Evolutionary conservation across 805 yeast species (phyloP).

Genomic region (Priceomyces haplophilus): DNA sequence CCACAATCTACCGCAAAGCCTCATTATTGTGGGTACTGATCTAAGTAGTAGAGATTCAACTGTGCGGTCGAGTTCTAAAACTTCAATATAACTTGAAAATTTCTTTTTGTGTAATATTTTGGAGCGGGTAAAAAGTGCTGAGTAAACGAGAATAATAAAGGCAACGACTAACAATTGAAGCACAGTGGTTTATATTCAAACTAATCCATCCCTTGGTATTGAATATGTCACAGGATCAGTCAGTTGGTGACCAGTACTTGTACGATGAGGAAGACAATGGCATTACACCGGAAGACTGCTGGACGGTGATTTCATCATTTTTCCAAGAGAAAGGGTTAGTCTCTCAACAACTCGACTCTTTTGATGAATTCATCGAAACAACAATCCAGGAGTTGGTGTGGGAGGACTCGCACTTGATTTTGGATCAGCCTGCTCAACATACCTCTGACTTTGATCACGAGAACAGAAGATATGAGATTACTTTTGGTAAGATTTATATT

Average conservation of each 20-base stretch:
- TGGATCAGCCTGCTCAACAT: slow-evolving; percentile 98
- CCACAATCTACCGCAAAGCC: slow-evolving; percentile 8
- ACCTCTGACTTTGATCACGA: slow-evolving; percentile 85
- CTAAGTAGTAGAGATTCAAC: background rate
- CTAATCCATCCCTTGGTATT: slow-evolving; percentile 2
- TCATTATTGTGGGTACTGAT: slow-evolving; percentile 2
- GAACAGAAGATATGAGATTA: slow-evolving; percentile 89
- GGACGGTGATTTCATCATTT: slow-evolving; percentile 96
- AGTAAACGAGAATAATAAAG: slow-evolving; percentile 6
- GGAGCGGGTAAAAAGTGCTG: slow-evolving; percentile 8
- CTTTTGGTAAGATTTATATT: slow-evolving; percentile 95
- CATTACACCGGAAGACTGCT: slow-evolving; percentile 97
- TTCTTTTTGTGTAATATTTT: slow-evolving; percentile 11
- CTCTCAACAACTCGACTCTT: slow-evolving; percentile 96
- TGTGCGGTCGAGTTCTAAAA: background rate
- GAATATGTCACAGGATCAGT: slow-evolving; percentile 12
- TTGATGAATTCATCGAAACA: slow-evolving; percentile 95
- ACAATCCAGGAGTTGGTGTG: slow-evolving; percentile 95
- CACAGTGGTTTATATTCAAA: slow-evolving; percentile 2
- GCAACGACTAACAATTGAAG: slow-evolving; percentile 5
- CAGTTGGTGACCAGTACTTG: slow-evolving; percentile 59
- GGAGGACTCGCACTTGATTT: slow-evolving; percentile 89
- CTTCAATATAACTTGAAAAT: slow-evolving; percentile 5
- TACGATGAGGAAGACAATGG: slow-evolving; percentile 60
- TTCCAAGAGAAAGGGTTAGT: slow-evolving; percentile 96